Evolutionary conservation across 345 rosid genomes (phyloP).

Genomic region (Toxicodendron radicans): DNA sequence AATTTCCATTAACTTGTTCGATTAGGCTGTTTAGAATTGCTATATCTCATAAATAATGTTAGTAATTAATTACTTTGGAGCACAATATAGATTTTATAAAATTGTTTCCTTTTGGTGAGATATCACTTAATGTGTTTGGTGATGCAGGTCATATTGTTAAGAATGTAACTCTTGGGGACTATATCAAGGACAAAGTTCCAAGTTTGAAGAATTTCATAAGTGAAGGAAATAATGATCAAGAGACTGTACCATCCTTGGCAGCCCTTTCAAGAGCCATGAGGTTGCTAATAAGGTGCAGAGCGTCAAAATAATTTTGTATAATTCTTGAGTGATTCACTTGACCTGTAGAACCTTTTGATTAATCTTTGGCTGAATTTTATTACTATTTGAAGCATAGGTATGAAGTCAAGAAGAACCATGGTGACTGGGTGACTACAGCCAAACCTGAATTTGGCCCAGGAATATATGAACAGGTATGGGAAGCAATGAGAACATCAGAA

Average conservation of each 20-base stretch:
- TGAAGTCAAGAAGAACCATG: conserved; percentile 83
- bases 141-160: conserved; percentile 52
- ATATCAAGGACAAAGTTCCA: conserved; percentile 58
- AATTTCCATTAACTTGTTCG: no score
- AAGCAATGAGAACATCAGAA: conserved; percentile 51
- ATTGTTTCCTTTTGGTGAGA: not conserved
- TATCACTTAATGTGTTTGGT: not conserved
- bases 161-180: conserved; percentile 57
- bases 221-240: conserved; percentile 37
- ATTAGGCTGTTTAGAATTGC: no score
- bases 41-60: no score
- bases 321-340: not conserved
- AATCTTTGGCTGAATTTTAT: not conserved
- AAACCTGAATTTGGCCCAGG: conserved; percentile 79
- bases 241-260: conserved; percentile 60
- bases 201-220: conserved; percentile 63
- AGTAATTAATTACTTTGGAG: not conserved
- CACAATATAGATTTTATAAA: not conserved
- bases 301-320: not conserved
- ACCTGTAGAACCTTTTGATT: not conserved
- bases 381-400: conserved; percentile 38
- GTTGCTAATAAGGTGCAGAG: conserved; percentile 56
- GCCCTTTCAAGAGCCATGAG: conserved; percentile 80
- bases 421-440: conserved; percentile 63
- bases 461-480: conserved; percentile 57